Evolutionary conservation across 371 early-diverging fungal genomes (phyloP), one percentile per base, ranked within the genome.

Genomic region (Fennellomyces sp.): DNA sequence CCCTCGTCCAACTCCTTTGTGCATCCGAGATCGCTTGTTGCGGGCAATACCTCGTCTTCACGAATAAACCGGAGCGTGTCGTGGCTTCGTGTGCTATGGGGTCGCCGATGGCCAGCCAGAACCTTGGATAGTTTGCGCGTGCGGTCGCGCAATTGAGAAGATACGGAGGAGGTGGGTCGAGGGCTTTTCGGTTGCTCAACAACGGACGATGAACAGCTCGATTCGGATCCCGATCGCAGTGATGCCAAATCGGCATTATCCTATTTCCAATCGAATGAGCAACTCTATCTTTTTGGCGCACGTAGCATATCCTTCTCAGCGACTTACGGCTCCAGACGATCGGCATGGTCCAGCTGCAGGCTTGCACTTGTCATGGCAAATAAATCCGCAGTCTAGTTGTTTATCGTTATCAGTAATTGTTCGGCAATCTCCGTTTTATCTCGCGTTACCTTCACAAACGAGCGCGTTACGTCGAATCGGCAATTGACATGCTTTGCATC

Each of bases 281-380:
- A n/a, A n/a, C n/a, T n/a, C n/a, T n/a, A n/a, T n/a, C n/a, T n/a
- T n/a, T n/a, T n/a, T n/a, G n/a, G n/a, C n/a, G n/a, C n/a, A n/a
- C n/a, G n/a, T n/a, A n/a, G n/a, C n/a, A n/a, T n/a, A n/a, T n/a
- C n/a, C n/a, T n/a, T n/a, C n/a, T n/a, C n/a, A n/a, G 35, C 35
- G 6, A 33, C 45, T 45, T 21, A 45, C 45, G 11, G 45, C 23
- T 23, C 49, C 8, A 51, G 5, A 23, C 7, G 45, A 45, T 45
- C 45, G 45, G 23, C 45, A 45, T 8, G 45, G 58, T 7, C 42
- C 54, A 27, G 56, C 51, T 21, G 27, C 38, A 35, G 58, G 38
- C 35, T 71, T 73, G 49, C 80, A 80, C 48, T 69, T 65, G 26
- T 70, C 72, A 63, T 80, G 80, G 42, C 80, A 75, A 26, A 80